These are phyloP conservation scores for Thermothelomyces thermophilus DNA, from an alignment of 2,329 filamentous ascomycete genomes.

Conservation along the genomic window DNA sequence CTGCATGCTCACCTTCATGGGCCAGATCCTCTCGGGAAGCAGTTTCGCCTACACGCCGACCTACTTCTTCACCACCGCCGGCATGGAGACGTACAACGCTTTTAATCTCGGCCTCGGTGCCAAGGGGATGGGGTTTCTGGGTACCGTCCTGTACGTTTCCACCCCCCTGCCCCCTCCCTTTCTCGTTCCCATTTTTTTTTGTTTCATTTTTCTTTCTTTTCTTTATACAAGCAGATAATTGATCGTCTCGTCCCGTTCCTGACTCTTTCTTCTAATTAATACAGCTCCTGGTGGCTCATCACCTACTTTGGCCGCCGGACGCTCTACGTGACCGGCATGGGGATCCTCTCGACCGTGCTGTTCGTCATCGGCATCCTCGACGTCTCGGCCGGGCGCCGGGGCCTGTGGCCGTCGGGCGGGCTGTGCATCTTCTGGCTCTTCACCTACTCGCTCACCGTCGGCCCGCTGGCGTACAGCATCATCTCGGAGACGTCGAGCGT, in stretches of 20 bases:
- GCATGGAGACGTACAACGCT: conserved; percentile 32
- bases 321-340: conserved; percentile 37
- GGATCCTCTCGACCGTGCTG: conserved; percentile 35
- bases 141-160: conserved; percentile 31
- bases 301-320: conserved; percentile 37
- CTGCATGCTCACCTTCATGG: conserved; percentile 35
- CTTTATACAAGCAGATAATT: no score
- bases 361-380: conserved; percentile 39
- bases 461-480: conserved; percentile 41
- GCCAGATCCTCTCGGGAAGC: conserved; percentile 37
- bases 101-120: conserved; percentile 39
- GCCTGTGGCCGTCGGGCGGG: conserved; percentile 36
- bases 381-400: conserved; percentile 30
- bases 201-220: not conserved
- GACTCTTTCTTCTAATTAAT: not conserved
- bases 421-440: conserved; percentile 41
- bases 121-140: conserved; percentile 38
- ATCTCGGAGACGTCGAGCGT: conserved; percentile 40
- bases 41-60: conserved; percentile 35
- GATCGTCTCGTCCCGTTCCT: no score
- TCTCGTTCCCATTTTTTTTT: not conserved
- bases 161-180: not conserved
- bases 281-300: conserved; percentile 37
- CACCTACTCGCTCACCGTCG: conserved; percentile 38
- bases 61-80: conserved; percentile 43